Percentiles rank a stretch among this genome's conserved stretches.
These are phyloP conservation scores for Fusarium solani-melongenae DNA, from an alignment of 2,329 filamentous ascomycete genomes.

Conservation along the genomic window DNA sequence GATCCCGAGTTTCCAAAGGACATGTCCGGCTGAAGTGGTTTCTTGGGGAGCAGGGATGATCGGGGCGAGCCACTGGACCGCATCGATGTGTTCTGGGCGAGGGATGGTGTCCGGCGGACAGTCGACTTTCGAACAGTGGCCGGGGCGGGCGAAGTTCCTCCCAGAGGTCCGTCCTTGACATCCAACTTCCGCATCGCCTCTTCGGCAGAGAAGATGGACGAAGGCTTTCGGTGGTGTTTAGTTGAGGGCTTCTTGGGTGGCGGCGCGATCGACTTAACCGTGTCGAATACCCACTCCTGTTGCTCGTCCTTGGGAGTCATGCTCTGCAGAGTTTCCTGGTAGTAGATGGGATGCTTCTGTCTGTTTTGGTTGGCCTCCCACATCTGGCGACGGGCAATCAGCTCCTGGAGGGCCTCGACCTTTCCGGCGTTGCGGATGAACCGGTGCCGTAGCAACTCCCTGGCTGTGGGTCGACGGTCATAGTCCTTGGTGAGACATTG, in stretches of 20 bases:
- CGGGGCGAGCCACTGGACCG: conserved; percentile 56
- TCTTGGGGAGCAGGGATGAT: conserved; percentile 66
- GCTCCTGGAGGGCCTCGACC: conserved; percentile 86
- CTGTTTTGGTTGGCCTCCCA: conserved; percentile 80
- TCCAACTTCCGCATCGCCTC: conserved; percentile 70
- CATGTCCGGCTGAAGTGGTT: conserved; percentile 88
- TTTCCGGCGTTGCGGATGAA: conserved; percentile 91
- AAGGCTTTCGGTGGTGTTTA: conserved; percentile 64
- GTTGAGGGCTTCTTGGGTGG: conserved; percentile 64
- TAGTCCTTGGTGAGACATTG: conserved; percentile 94
- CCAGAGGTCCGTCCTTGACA: conserved; percentile 69
- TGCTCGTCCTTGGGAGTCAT: conserved; percentile 75
- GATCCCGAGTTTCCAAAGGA: conserved; percentile 95
- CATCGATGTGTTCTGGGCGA: conserved; percentile 49
- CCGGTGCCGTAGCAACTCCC: conserved; percentile 86
- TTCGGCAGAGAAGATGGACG: conserved; percentile 67
- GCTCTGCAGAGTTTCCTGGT: conserved; percentile 88
- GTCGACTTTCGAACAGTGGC: conserved; percentile 72
- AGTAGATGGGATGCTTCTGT: conserved; percentile 81
- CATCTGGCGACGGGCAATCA: conserved; percentile 84
- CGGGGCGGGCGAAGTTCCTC: conserved; percentile 63
- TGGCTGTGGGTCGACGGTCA: conserved; percentile 84
- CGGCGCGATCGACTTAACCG: conserved; percentile 76
- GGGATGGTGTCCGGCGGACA: conserved; percentile 59
- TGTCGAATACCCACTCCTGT: conserved; percentile 97